A percentile compares a stretch with the other conserved stretches of the same genome.
Conservation (phyloP, 768 basidiomycete species). For the Boletus barrowsii region DNA sequence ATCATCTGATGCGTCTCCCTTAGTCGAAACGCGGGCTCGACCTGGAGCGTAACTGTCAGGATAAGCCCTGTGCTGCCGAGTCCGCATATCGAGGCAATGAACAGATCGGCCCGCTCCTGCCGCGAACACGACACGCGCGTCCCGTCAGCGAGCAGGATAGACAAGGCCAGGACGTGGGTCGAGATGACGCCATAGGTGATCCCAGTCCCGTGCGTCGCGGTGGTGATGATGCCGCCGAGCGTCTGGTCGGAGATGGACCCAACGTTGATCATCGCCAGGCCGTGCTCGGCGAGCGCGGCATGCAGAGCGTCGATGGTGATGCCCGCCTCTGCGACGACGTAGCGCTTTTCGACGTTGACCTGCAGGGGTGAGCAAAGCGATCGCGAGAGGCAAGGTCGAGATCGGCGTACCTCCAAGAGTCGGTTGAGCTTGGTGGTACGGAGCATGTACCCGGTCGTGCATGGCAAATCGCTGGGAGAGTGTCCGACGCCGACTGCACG, state of each 20-base stretch:
- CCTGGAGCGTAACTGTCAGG: slow-evolving; percentile 68
- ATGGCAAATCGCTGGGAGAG: slow-evolving; percentile 90
- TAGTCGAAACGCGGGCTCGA: slow-evolving; percentile 80
- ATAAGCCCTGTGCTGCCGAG: slow-evolving; percentile 90
- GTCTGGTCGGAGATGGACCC: slow-evolving; percentile 98
- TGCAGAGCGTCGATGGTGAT: slow-evolving; percentile 78
- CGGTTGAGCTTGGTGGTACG: slow-evolving; percentile 70
- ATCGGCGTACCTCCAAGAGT: slow-evolving; percentile 67
- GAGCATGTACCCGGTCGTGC: slow-evolving; percentile 84
- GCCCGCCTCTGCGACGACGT: slow-evolving; percentile 72
- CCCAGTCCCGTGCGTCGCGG: slow-evolving; percentile 94
- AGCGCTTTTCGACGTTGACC: slow-evolving; percentile 67
- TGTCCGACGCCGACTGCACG: slow-evolving; percentile 90
- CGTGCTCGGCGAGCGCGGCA: slow-evolving; percentile 54
- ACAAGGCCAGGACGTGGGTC: slow-evolving; percentile 71
- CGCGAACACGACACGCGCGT: slow-evolving; percentile 65
- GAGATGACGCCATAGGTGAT: slow-evolving; percentile 77
- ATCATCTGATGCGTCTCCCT: slow-evolving; percentile 65
- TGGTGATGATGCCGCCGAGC: slow-evolving; percentile 87
- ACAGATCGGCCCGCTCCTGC: slow-evolving; percentile 65
- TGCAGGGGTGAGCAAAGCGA: slow-evolving; percentile 27
- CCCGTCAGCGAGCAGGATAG: slow-evolving; percentile 76
- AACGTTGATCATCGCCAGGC: slow-evolving; percentile 85
- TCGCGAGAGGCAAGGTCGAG: neutral
- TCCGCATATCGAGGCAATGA: slow-evolving; percentile 87